Conservation (phyloP, 192 early-diverging fungal species). For the Podila horticola region DNA sequence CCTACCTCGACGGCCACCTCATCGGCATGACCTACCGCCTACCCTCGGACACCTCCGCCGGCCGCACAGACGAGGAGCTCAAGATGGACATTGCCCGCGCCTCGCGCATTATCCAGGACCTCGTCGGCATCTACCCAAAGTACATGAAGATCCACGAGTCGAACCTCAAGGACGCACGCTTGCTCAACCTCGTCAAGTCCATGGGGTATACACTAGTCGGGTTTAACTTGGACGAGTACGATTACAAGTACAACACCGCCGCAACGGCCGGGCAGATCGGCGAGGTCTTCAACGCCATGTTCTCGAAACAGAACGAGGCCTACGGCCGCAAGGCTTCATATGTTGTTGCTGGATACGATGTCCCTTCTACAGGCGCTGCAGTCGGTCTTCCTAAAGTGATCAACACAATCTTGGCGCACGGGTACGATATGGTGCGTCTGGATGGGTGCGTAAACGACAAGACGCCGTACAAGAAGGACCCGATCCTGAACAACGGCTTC, state of each 20-base stretch:
- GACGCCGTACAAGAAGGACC: conserved; percentile 57
- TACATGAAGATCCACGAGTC: conserved; percentile 60
- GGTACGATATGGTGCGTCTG: conserved; percentile 63
- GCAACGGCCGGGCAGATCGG: conserved; percentile 40
- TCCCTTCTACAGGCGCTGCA: conserved; percentile 59
- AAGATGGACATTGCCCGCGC: conserved; percentile 51
- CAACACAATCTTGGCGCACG: conserved; percentile 50
- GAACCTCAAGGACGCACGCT: conserved; percentile 51
- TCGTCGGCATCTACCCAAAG: conserved; percentile 62
- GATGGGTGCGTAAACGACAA: conserved; percentile 63
- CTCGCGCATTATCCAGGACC: conserved; percentile 57
- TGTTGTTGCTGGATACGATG: conserved; percentile 60
- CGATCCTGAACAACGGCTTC: conserved; percentile 32
- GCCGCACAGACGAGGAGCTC: conserved; percentile 51
- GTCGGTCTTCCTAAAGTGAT: conserved; percentile 57
- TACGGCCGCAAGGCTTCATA: conserved; percentile 60
- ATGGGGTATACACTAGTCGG: conserved; percentile 58
- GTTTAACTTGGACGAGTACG: conserved; percentile 61
- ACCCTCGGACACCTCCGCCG: conserved; percentile 53
- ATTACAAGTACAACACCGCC: conserved; percentile 58
- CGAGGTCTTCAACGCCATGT: conserved; percentile 53
- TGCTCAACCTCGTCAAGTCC: conserved; percentile 48
- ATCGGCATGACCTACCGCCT: conserved; percentile 68
- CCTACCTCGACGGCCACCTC: conserved; percentile 61
- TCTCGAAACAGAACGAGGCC: conserved; percentile 56